A percentile compares a stretch with the other conserved stretches of the same genome.
phyloP scores from a whole-genome alignment of 2,329 filamentous ascomycete species.

The Akanthomyces dipterigenus region DNA sequence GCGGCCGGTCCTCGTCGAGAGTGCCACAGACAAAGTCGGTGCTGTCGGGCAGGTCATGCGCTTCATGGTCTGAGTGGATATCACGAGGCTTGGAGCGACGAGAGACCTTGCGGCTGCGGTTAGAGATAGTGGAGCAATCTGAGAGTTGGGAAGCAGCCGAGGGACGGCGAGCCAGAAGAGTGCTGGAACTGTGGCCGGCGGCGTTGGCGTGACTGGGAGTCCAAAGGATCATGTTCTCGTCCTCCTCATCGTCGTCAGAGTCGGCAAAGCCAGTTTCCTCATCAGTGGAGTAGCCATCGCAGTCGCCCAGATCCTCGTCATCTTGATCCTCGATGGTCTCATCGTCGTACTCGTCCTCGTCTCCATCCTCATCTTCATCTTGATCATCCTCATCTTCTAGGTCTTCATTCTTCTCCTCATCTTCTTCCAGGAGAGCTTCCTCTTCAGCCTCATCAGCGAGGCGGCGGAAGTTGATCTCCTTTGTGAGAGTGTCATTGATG shows the following conservation, averaged over 20 bases:
- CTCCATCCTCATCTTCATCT: conserved; percentile 41
- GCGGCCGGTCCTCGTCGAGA: conserved; percentile 84
- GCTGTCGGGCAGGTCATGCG: conserved; percentile 86
- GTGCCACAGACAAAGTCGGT: conserved; percentile 99
- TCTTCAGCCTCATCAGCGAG: conserved; percentile 86
- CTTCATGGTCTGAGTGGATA: conserved; percentile 36
- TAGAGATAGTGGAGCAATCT: conserved; percentile 53
- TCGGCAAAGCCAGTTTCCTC: conserved; percentile 63
- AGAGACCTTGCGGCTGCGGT: conserved; percentile 24
- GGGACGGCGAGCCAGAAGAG: conserved; percentile 25
- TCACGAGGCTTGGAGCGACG: conserved; percentile 24
- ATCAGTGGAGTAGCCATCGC: conserved; percentile 69
- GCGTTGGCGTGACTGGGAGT: conserved; percentile 38
- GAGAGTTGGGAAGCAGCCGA: conserved; percentile 45
- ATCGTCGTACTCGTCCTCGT: conserved; percentile 45
- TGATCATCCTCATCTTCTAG: conserved; percentile 39
- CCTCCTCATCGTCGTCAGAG: conserved; percentile 59
- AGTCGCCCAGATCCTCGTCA: conserved; percentile 41
- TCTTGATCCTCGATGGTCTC: conserved; percentile 45
- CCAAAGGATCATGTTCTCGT: conserved; percentile 57
- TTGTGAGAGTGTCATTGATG: conserved; percentile 79
- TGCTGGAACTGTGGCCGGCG: conserved; percentile 29
- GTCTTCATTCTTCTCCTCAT: conserved; percentile 43
- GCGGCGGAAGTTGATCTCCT: conserved; percentile 82
- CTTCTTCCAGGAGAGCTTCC: conserved; percentile 70